phyloP scores from a whole-genome alignment of 768 basidiomycete genomes.

The Coprinopsis cinerea region DNA sequence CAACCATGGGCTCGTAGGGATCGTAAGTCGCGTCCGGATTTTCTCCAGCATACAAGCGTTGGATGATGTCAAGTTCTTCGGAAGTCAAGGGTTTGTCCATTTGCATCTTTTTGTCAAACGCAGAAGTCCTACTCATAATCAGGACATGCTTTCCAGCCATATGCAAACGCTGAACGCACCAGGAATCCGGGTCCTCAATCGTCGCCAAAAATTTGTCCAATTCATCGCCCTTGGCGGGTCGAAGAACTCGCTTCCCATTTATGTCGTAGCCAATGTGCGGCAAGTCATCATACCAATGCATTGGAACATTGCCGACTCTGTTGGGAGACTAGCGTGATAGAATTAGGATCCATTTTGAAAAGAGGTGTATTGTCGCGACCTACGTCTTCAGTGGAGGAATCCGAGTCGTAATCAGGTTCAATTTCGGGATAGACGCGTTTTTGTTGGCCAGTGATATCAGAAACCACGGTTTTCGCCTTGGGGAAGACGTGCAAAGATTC shows the following conservation, averaged over 20 bases:
- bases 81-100: conserved; percentile 79
- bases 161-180: conserved; percentile 44
- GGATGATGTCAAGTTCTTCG: conserved; percentile 94
- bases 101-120: conserved; percentile 84
- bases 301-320: conserved; percentile 89
- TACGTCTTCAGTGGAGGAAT: conserved; percentile 90
- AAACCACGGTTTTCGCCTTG: conserved; percentile 62
- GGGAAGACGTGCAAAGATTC: conserved; percentile 53
- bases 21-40: conserved; percentile 87
- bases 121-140: conserved; percentile 63
- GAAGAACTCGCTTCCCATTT: conserved; percentile 88
- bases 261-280: conserved; percentile 99
- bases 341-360: conserved; percentile 1
- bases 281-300: conserved; percentile 99
- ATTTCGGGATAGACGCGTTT: conserved; percentile 85
- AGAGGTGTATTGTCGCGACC: conserved; percentile 21
- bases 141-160: background rate
- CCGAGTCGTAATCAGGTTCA: conserved; percentile 86
- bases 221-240: conserved; percentile 93
- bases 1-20: conserved; percentile 88
- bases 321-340: conserved; percentile 88
- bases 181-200: conserved; percentile 85
- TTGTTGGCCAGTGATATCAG: conserved; percentile 77
- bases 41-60: conserved; percentile 83
- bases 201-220: conserved; percentile 94